Percentiles rank a stretch among this genome's conserved stretches.
These are phyloP conservation scores for Aureobasidium musti DNA, from an alignment of 2,329 filamentous ascomycete species.

Conservation along the genomic window DNA sequence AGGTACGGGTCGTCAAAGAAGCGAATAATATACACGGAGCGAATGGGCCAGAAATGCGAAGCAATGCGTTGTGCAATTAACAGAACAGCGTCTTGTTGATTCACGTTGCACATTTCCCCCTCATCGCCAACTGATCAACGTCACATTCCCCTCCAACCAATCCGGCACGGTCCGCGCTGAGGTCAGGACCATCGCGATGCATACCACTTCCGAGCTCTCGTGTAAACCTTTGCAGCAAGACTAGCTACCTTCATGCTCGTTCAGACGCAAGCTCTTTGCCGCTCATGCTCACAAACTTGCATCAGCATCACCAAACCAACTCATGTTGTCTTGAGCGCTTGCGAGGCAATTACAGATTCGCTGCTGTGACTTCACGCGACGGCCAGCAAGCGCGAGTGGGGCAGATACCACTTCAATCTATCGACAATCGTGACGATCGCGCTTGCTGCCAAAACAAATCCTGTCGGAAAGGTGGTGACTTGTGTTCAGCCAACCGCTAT, in stretches of 20 bases:
- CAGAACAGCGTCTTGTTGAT: constrained; percentile 10
- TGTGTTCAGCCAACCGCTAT: not conserved
- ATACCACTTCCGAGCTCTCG: not conserved
- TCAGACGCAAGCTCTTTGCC: not conserved
- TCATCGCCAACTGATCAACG: constrained; percentile 2
- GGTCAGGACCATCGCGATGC: not conserved
- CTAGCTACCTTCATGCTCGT: not conserved
- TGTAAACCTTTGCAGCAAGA: not conserved
- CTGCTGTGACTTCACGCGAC: constrained; percentile 3
- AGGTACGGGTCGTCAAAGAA: not conserved
- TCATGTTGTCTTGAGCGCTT: not conserved
- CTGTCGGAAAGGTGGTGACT: not conserved
- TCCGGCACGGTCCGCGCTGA: not conserved
- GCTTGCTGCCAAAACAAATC: not conserved
- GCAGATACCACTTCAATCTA: constrained; percentile 10
- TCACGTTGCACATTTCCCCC: constrained; percentile 6
- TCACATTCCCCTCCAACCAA: constrained; percentile 21
- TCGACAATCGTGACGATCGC: not conserved
- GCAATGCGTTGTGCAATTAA: constrained; percentile 3
- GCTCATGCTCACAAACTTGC: not conserved
- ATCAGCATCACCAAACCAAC: not conserved
- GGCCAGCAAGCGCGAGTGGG: not conserved
- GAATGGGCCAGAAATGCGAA: not conserved
- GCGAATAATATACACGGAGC: constrained; percentile 4
- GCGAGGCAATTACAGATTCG: not conserved